Conservation (phyloP, 2,329 filamentous ascomycete genomes). For the Sporothrix sp. region DNA sequence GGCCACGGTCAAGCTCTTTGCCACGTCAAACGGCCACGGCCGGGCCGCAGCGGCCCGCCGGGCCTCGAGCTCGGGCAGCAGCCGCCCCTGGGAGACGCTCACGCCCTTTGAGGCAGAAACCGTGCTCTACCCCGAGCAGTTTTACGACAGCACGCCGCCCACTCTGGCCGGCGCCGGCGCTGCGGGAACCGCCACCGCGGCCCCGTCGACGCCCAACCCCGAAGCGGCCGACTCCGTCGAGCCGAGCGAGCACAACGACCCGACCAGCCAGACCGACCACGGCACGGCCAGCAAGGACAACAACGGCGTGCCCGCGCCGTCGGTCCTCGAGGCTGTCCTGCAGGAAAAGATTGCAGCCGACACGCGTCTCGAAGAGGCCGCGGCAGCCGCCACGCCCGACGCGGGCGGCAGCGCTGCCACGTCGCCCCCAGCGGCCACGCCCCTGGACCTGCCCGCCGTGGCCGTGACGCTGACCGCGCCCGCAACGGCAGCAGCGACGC, state of each 20-base stretch:
- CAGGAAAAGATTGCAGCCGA: slow-evolving; percentile 14
- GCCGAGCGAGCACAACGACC: background rate
- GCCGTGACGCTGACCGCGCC: background rate
- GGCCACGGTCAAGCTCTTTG: background rate
- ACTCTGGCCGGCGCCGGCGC: background rate
- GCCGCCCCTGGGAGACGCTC: slow-evolving; percentile 16
- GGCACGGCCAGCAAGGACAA: too few species aligned
- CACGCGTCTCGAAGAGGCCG: slow-evolving; percentile 8
- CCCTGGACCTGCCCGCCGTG: background rate
- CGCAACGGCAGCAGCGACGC: background rate
- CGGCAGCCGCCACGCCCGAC: background rate
- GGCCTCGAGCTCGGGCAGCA: background rate
- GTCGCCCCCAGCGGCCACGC: background rate
- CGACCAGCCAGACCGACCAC: background rate
- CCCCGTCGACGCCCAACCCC: background rate
- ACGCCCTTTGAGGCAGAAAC: slow-evolving; percentile 15
- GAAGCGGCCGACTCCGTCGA: background rate
- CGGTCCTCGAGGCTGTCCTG: slow-evolving; percentile 9
- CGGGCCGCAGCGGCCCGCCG: background rate
- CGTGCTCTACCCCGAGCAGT: slow-evolving; percentile 17
- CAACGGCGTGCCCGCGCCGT: background rate
- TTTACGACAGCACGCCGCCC: slow-evolving; percentile 6
- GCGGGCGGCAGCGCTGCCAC: slow-evolving; percentile 6
- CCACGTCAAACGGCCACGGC: background rate
- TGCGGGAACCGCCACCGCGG: background rate